phyloP scores from a whole-genome alignment of 768 basidiomycete species.

The Dacryopinax primogenitus region DNA sequence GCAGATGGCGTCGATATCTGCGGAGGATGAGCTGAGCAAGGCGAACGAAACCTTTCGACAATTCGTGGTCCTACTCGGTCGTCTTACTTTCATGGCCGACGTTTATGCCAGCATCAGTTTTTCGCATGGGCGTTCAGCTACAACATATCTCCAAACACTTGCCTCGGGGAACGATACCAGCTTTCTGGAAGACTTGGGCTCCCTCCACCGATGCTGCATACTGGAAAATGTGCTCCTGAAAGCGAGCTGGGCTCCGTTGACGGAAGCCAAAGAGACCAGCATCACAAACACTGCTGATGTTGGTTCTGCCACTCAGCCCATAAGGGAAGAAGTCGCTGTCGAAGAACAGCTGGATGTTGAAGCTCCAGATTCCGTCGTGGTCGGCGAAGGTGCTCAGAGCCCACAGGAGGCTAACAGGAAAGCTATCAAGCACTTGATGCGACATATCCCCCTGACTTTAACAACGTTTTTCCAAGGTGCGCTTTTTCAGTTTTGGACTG shows the following conservation, averaged over 20 bases:
- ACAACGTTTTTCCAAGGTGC: slow-evolving; percentile 80
- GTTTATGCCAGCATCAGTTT: slow-evolving; percentile 74
- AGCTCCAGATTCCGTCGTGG: neutral
- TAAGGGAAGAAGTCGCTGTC: neutral
- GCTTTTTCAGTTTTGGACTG: slow-evolving; percentile 16
- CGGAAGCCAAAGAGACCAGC: slow-evolving; percentile 27
- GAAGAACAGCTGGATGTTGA: neutral
- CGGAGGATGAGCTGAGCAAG: slow-evolving; percentile 33
- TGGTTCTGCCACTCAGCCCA: neutral
- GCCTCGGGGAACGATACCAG: slow-evolving; percentile 50
- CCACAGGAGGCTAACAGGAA: slow-evolving; percentile 53
- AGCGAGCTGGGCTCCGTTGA: slow-evolving; percentile 28
- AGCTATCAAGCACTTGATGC: slow-evolving; percentile 66
- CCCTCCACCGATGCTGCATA: slow-evolving; percentile 65
- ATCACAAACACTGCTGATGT: neutral
- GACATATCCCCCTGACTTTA: slow-evolving; percentile 59
- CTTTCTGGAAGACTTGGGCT: slow-evolving; percentile 59
- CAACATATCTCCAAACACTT: slow-evolving; percentile 59
- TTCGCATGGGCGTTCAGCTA: slow-evolving; percentile 64
- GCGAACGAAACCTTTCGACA: slow-evolving; percentile 56
- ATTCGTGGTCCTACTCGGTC: slow-evolving; percentile 62
- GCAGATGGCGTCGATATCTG: slow-evolving; percentile 23
- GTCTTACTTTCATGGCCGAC: slow-evolving; percentile 72
- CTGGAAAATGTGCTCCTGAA: slow-evolving; percentile 82
- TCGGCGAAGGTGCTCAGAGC: neutral